Evolutionary conservation across 2,329 filamentous ascomycete genomes (phyloP).

Genomic region (Diaporthe velutina): DNA sequence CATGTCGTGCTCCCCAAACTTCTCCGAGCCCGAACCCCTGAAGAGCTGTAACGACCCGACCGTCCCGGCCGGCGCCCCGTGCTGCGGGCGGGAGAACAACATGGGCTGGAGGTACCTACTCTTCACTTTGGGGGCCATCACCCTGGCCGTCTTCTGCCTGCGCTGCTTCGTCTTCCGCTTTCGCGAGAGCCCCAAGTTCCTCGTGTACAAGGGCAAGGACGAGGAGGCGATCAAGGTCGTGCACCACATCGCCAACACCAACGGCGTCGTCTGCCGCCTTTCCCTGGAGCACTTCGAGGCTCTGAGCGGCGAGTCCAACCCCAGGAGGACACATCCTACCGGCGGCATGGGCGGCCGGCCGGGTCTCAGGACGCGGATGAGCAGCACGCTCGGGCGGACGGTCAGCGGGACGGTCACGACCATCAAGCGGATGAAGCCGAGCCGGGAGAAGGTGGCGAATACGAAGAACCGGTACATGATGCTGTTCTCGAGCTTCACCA

Average conservation of each 20-base stretch:
- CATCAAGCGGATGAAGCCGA: slow-evolving; percentile 33
- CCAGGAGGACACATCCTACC: not conserved
- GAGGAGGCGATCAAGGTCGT: slow-evolving; percentile 57
- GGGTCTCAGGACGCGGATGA: slow-evolving; percentile 11
- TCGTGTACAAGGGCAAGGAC: slow-evolving; percentile 53
- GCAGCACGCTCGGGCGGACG: slow-evolving; percentile 30
- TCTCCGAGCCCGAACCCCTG: slow-evolving; percentile 57
- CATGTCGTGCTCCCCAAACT: slow-evolving; percentile 64
- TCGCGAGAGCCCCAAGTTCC: slow-evolving; percentile 56
- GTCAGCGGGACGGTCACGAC: slow-evolving; percentile 32
- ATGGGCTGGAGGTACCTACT: slow-evolving; percentile 73
- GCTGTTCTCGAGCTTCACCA: slow-evolving; percentile 49
- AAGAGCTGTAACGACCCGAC: slow-evolving; percentile 55
- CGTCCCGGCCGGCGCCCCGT: slow-evolving; percentile 43
- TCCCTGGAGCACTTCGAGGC: slow-evolving; percentile 44
- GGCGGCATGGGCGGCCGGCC: not conserved
- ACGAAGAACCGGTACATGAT: slow-evolving; percentile 48
- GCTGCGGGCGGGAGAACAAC: slow-evolving; percentile 57
- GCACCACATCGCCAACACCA: slow-evolving; percentile 52
- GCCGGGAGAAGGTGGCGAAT: slow-evolving; percentile 37
- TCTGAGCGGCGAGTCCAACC: slow-evolving; percentile 33
- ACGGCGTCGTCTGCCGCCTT: slow-evolving; percentile 44
- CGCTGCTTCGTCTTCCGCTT: slow-evolving; percentile 67
- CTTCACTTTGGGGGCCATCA: slow-evolving; percentile 65
- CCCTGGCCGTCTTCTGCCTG: slow-evolving; percentile 65